These are phyloP conservation scores for Ceratobasidium papillatum DNA, from an alignment of 1,284 basidiomycete species.

Conservation along the genomic window DNA sequence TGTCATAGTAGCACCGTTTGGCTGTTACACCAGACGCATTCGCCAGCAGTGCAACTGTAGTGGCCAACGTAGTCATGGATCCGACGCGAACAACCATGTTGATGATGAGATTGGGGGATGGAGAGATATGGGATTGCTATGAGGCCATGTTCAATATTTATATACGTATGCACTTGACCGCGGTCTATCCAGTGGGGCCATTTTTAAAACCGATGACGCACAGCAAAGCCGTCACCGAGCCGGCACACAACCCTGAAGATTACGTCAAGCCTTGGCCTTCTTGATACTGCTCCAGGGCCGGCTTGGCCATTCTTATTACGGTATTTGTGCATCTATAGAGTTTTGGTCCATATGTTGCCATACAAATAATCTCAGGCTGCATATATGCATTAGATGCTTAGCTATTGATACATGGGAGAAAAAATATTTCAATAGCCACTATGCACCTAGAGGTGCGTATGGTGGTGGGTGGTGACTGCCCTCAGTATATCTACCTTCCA, in stretches of 20 bases:
- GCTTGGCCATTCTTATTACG: too few species aligned
- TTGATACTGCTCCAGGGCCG: too few species aligned
- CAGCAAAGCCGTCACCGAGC: not conserved
- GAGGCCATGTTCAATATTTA: not conserved
- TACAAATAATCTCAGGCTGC: too few species aligned
- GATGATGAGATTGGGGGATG: not conserved
- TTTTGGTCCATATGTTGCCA: not conserved
- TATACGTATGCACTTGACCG: not conserved
- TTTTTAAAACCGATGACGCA: constrained; percentile 1
- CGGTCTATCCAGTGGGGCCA: not conserved
- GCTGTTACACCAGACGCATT: not conserved
- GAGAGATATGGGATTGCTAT: not conserved
- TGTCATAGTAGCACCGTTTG: constrained; percentile 15
- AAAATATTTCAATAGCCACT: too few species aligned
- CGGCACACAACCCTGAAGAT: not conserved
- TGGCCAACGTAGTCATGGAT: not conserved
- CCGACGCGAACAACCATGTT: not conserved
- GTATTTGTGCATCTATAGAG: too few species aligned
- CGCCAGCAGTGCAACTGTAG: not conserved
- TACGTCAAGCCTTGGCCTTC: not conserved
- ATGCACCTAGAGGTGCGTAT: not conserved
- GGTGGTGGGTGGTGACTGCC: not conserved
- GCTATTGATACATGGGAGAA: too few species aligned
- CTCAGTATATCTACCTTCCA: not conserved
- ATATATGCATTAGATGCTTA: too few species aligned